Conservation (phyloP, 2,329 filamentous ascomycete species). For the Xylaria sp. region DNA sequence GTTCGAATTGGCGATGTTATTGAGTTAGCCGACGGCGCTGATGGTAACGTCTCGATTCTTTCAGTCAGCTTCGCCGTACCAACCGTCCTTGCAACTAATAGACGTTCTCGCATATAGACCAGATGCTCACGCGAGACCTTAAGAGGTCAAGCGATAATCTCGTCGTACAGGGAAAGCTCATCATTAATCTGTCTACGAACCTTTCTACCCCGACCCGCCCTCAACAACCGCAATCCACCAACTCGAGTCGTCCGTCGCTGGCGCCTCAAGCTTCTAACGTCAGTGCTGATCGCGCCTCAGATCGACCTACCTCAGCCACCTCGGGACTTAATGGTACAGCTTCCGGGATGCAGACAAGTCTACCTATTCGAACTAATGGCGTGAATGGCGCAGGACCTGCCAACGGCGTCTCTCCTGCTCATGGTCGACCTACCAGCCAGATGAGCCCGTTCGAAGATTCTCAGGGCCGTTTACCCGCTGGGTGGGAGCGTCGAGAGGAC, state of each 20-base stretch:
- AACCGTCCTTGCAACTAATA: conserved; percentile 44
- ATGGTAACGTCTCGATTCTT: conserved; percentile 70
- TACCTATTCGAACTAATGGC: conserved; percentile 62
- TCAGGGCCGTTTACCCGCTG: conserved; percentile 90
- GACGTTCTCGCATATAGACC: conserved; percentile 68
- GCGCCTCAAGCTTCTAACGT: conserved; percentile 58
- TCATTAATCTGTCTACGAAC: conserved; percentile 95
- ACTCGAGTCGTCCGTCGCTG: conserved; percentile 60
- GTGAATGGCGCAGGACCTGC: conserved; percentile 54
- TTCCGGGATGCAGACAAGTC: conserved; percentile 54
- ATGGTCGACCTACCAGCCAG: conserved; percentile 61
- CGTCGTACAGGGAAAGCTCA: conserved; percentile 96
- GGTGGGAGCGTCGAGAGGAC: conserved; percentile 96
- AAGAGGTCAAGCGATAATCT: conserved; percentile 99
- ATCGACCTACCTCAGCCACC: conserved; percentile 65
- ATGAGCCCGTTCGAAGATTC: conserved; percentile 96
- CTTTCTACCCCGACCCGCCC: conserved; percentile 74
- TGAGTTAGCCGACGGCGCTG: conserved; percentile 86
- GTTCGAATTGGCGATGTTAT: conserved; percentile 95
- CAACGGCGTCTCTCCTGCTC: conserved; percentile 53
- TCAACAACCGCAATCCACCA: conserved; percentile 51
- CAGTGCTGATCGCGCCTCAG: conserved; percentile 57
- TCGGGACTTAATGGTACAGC: conserved; percentile 60
- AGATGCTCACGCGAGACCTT: conserved; percentile 97
- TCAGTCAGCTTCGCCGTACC: neutral